Percentiles rank a stretch among this genome's conserved stretches.
Conservation (phyloP, 805 yeast species). For the Lipomyces yamadae region DNA sequence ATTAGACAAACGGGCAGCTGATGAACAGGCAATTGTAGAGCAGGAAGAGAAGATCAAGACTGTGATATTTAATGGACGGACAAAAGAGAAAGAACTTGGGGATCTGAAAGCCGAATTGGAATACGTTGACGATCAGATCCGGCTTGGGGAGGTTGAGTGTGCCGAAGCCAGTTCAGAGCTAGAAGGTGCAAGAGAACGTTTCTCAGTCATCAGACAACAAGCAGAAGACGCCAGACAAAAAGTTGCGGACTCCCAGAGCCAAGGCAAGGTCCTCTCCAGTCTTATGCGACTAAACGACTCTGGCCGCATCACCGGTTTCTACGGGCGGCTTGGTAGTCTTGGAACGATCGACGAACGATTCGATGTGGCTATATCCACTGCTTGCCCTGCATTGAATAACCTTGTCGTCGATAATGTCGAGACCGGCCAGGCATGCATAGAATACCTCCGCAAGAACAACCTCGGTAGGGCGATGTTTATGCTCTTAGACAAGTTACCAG, state of each 20-base stretch:
- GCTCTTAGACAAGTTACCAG: constrained; percentile 72
- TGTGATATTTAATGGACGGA: constrained; percentile 55
- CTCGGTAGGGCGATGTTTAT: constrained; percentile 91
- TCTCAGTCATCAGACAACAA: constrained; percentile 62
- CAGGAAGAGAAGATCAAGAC: constrained; percentile 53
- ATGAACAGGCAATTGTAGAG: constrained; percentile 53
- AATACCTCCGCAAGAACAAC: constrained; percentile 76
- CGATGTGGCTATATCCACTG: constrained; percentile 94
- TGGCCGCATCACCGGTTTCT: constrained; percentile 81
- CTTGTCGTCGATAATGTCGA: constrained; percentile 85
- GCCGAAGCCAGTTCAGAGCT: constrained; percentile 55
- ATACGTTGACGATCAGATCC: constrained; percentile 59
- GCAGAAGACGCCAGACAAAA: constrained; percentile 69
- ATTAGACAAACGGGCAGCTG: constrained; percentile 52
- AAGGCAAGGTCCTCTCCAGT: constrained; percentile 72
- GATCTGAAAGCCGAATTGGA: constrained; percentile 56
- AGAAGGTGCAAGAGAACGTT: constrained; percentile 58
- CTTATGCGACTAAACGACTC: constrained; percentile 70
- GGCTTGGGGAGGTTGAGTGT: constrained; percentile 63
- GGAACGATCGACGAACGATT: constrained; percentile 89
- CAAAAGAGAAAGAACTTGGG: constrained; percentile 54
- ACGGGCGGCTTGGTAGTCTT: constrained; percentile 75
- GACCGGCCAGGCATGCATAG: constrained; percentile 77
- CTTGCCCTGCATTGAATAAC: constrained; percentile 87
- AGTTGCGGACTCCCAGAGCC: constrained; percentile 63